Evolutionary conservation across 108 stramenopile species (phyloP).

Genomic region (Nannochloropsis granulata): DNA sequence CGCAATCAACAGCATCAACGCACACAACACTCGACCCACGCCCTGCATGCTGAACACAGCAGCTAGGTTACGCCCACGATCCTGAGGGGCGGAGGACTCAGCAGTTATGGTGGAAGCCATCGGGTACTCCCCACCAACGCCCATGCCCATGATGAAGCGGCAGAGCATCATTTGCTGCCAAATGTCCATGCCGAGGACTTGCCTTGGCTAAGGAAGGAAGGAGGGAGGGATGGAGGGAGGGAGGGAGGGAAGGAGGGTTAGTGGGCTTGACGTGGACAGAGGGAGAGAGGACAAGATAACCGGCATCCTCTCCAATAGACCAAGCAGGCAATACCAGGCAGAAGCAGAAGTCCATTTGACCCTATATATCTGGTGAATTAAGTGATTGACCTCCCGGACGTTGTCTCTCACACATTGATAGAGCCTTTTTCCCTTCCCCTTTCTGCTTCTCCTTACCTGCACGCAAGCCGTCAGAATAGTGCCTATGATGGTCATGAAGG

Average conservation of each 20-base stretch:
- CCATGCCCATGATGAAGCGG: slow-evolving; percentile 36
- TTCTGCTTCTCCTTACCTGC: background rate
- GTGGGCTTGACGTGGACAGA: no score
- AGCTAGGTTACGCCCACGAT: slow-evolving; percentile 18
- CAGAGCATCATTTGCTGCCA: slow-evolving; percentile 25
- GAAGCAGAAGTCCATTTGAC: no score
- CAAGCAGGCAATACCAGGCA: no score
- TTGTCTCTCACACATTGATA: no score
- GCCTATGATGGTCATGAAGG: background rate
- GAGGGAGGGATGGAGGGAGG: background rate
- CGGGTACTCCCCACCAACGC: slow-evolving; percentile 49
- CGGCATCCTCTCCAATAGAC: no score
- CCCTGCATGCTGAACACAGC: slow-evolving; percentile 47
- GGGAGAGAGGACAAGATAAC: no score
- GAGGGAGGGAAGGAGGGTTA: background rate
- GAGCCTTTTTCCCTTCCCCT: no score
- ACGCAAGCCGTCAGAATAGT: background rate
- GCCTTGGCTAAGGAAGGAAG: background rate
- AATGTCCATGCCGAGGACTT: background rate
- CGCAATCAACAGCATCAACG: background rate
- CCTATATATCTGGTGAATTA: no score
- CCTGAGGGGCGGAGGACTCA: background rate
- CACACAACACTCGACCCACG: slow-evolving; percentile 14
- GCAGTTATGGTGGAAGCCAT: slow-evolving; percentile 38
- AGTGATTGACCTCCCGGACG: no score